Conservation (phyloP, 441 rosid species). For the Aleurites moluccanus region DNA sequence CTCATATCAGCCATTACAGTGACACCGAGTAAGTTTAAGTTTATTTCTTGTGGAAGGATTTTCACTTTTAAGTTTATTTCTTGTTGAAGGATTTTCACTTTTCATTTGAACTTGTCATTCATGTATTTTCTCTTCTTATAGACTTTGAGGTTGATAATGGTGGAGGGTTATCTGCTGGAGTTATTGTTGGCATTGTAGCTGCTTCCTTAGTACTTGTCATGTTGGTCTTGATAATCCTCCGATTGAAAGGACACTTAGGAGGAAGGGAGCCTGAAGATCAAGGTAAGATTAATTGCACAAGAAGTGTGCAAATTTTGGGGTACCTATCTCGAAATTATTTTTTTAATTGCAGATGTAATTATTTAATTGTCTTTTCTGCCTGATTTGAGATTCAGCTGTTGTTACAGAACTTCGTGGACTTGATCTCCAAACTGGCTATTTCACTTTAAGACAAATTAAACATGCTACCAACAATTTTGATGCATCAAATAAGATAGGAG, state of each 20-base stretch:
- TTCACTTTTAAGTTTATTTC: too few species aligned
- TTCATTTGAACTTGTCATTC: neutral
- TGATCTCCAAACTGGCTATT: constrained; percentile 64
- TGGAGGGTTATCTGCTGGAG: constrained; percentile 56
- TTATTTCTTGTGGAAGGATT: neutral
- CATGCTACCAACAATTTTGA: constrained; percentile 70
- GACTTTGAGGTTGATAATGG: constrained; percentile 66
- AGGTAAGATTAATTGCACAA: constrained; percentile 35
- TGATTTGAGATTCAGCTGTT: neutral
- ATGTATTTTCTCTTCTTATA: constrained; percentile 27
- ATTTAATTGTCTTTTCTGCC: neutral
- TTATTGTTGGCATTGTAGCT: constrained; percentile 62
- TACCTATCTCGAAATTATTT: neutral
- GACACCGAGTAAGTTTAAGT: constrained; percentile 74
- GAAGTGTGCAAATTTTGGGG: neutral
- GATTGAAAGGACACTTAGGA: constrained; percentile 54
- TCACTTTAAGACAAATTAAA: constrained; percentile 69
- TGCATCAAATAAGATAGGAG: constrained; percentile 69
- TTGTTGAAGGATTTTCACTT: neutral
- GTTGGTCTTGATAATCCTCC: constrained; percentile 43
- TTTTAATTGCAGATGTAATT: neutral
- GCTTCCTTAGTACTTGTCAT: constrained; percentile 37
- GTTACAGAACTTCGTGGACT: constrained; percentile 53
- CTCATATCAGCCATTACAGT: constrained; percentile 80
- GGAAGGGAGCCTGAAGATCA: constrained; percentile 45